Base-by-base conservation (phyloP, 306 rosid species). In the Acacia melanoxylon region DNA sequence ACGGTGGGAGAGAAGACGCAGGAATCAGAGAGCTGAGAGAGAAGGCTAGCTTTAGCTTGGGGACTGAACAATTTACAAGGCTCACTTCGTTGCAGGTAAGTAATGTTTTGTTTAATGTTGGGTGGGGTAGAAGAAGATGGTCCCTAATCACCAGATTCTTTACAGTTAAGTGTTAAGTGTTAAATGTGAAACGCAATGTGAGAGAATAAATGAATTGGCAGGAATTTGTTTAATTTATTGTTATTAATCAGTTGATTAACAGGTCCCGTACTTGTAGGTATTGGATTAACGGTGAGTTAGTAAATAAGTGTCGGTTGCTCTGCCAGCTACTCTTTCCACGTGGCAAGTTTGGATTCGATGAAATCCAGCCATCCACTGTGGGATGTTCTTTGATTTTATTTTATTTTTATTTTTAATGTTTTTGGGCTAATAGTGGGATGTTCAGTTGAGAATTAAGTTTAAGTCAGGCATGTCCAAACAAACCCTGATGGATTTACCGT, bases 281-380 rank as follows among this genome's bases (percentile, higher is more conserved):
- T 67, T 33, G 5, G 44, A 35, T 67, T 16, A 17, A 40, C 49
- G 35, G 52, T 70, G 56, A 42, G 8, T 45, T 3, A 1, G 44
- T 75, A 8, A 66, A 49, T 27, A 27, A 66, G 80, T 83, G 86
- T 83, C 83, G 86, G 86, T 72, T 25, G 61, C 75, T 27, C 37
- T 24, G 75, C 75, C 56, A 70, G 75, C 37, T 33, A 5, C 19
- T 69, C 10, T 68, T 40, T 10, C 73, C 73, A 68, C 73, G 49
- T 68, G 49, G 52, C 51, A 1, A n/a, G 25, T 69, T 69, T 15
- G 17, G 0, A 42, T 5, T 69, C 2, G 74, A 68, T 0, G 16
- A 67, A 67, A 67, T 15, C 72, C 16, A 11, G 68, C 10, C 67
- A 25, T 8, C 12, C 67, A 1, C 16, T 4, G 35, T 0, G 17